phyloP scores from a whole-genome alignment of 2,329 filamentous ascomycete genomes.

The Didymella pomorum region DNA sequence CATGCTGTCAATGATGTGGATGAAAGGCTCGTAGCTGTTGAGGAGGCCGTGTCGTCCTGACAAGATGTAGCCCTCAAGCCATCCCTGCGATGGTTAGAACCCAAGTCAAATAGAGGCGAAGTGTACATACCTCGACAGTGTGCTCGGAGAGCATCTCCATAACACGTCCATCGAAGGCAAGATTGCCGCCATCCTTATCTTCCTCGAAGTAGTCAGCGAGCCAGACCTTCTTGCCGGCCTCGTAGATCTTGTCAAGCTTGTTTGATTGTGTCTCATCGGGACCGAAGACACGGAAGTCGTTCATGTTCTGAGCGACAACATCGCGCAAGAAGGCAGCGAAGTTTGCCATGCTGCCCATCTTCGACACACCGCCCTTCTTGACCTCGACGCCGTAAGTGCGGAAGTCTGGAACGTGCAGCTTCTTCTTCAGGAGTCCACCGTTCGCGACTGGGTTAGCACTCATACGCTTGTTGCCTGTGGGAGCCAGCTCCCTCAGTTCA shows the following conservation, averaged over 20 bases:
- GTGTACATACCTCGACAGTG: constrained; percentile 68
- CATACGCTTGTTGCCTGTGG: constrained; percentile 73
- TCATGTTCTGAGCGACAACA: constrained; percentile 69
- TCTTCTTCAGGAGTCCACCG: constrained; percentile 71
- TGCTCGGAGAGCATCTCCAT: constrained; percentile 89
- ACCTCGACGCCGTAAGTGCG: constrained; percentile 70
- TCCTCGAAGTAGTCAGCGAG: constrained; percentile 80
- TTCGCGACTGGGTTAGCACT: constrained; percentile 80
- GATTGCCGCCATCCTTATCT: constrained; percentile 76
- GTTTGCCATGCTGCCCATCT: constrained; percentile 72
- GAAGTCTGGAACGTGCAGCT: constrained; percentile 75
- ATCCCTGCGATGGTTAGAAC: constrained; percentile 51
- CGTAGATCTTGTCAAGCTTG: constrained; percentile 75
- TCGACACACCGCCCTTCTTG: constrained; percentile 65
- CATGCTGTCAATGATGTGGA: constrained; percentile 85
- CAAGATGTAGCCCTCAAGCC: constrained; percentile 80
- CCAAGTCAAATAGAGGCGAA: not conserved
- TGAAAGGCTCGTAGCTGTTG: constrained; percentile 84
- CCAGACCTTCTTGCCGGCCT: constrained; percentile 81
- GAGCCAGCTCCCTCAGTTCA: constrained; percentile 70
- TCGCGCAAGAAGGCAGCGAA: constrained; percentile 74
- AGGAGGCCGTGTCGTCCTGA: constrained; percentile 78
- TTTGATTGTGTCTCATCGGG: constrained; percentile 85
- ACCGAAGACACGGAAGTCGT: constrained; percentile 77
- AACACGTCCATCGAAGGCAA: constrained; percentile 72